Evolutionary conservation across 2,329 filamentous ascomycete species (phyloP).

Genomic region (Fusarium tupiense): DNA sequence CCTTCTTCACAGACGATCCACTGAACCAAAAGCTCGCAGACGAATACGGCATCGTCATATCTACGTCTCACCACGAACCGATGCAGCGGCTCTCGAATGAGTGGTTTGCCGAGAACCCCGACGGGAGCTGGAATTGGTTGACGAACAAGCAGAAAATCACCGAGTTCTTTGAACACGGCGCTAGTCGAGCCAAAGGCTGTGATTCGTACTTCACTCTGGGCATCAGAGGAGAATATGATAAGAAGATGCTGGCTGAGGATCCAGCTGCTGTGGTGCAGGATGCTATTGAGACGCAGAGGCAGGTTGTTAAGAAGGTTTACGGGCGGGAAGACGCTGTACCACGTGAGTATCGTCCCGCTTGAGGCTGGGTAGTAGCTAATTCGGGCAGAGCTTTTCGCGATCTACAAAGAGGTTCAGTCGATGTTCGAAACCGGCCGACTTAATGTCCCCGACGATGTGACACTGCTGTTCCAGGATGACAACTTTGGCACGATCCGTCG

Average conservation of each 20-base stretch:
- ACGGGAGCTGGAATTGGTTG: slow-evolving; percentile 32
- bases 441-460: slow-evolving; percentile 68
- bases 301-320: slow-evolving; percentile 63
- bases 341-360: slow-evolving; percentile 41
- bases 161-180: slow-evolving; percentile 22
- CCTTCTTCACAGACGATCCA: slow-evolving; percentile 71
- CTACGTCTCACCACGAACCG: slow-evolving; percentile 26
- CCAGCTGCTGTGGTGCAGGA: slow-evolving; percentile 20
- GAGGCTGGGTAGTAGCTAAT: accelerated
- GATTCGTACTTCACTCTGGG: slow-evolving; percentile 33
- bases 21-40: slow-evolving; percentile 68
- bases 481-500: slow-evolving; percentile 70
- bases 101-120: slow-evolving; percentile 16
- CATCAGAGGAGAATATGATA: slow-evolving; percentile 29
- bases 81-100: slow-evolving; percentile 33
- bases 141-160: slow-evolving; percentile 25
- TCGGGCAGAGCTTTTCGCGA: slow-evolving; percentile 64
- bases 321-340: slow-evolving; percentile 54
- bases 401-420: slow-evolving; percentile 73
- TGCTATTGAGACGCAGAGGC: slow-evolving; percentile 56
- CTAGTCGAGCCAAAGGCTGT: background rate
- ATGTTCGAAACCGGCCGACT: slow-evolving; percentile 68
- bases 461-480: slow-evolving; percentile 70
- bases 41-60: slow-evolving; percentile 29
- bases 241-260: slow-evolving; percentile 12